Evolutionary conservation across 306 rosid genomes (phyloP), one percentile per base, ranked within the genome.

Genomic region (Cyamopsis tetragonoloba): DNA sequence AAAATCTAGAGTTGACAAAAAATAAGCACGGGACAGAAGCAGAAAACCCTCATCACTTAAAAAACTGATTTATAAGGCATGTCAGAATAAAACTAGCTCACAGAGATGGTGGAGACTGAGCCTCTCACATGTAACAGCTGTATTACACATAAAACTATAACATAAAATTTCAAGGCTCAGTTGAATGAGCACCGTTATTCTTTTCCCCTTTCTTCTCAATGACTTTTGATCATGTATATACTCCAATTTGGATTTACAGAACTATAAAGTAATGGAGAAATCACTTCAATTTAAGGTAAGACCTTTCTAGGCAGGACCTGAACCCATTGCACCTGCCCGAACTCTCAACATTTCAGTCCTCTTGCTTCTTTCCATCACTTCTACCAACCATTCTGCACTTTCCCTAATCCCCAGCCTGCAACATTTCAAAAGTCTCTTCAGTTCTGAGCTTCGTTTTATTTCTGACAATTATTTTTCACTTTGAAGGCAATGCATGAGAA

Each of bases 301-400:
- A 22, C 28, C 32, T 61, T 54, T 57, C 77, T 83, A 89, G 46
- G 74, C 68, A 57, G 95, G 37, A 68, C 84, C 84, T 6, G 81
- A 70, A 70, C 95, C 91, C 38, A 68, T 73, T 65, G 78, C 77
- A 43, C 96, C 89, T 13, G 91, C 92, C 34, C 99, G 96, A 59
- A 50, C 85, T 82, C 89, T 73, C 80, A 95, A 85, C 74, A 55
- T 90, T 77, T 95, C 96, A 42, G 97, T 88, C 84, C 99, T 91
- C 87, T 88, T 95, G 85, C 99, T 95, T 79, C 95, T 85, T 76
- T 83, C 97, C 99, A 95, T 95, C 54, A 83, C 88, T 72, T 88
- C 92, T 79, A 91, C 99, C 81, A 95, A 67, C 97, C 99, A 91
- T 72, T 95, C 97, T 57, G 89, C 88, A 37, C 96, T 76, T 67